A percentile compares a stretch with the other conserved stretches of the same genome.
Evolutionary conservation across 192 early-diverging fungal genomes (phyloP).

Genomic region (Entomortierella parvispora): DNA sequence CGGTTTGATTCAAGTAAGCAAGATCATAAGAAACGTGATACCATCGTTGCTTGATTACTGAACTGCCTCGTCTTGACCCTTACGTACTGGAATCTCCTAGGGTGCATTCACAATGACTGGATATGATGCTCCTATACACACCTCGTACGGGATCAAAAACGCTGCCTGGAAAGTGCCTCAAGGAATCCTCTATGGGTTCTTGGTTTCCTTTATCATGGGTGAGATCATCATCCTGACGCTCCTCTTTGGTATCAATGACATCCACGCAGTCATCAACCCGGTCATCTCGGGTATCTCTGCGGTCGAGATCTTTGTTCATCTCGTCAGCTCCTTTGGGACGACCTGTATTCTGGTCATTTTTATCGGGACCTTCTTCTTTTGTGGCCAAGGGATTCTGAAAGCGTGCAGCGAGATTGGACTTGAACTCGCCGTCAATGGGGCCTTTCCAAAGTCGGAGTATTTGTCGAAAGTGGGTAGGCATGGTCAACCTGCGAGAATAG

Average conservation of each 20-base stretch:
- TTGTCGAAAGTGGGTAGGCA: constrained; percentile 2
- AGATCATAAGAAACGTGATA: neutral
- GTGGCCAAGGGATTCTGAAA: constrained; percentile 33
- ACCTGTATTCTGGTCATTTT: constrained; percentile 24
- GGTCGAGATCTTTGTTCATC: constrained; percentile 27
- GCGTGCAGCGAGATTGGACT: constrained; percentile 29
- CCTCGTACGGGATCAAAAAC: constrained; percentile 24
- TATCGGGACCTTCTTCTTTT: constrained; percentile 39
- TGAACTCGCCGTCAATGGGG: constrained; percentile 23
- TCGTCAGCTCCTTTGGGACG: constrained; percentile 16
- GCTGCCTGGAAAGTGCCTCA: constrained; percentile 23
- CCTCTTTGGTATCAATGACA: constrained; percentile 23
- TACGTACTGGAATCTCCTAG: neutral
- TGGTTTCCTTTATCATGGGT: constrained; percentile 25
- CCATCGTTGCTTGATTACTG: neutral
- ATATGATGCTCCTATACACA: constrained; percentile 45
- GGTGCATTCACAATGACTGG: constrained; percentile 34
- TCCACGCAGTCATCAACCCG: constrained; percentile 14
- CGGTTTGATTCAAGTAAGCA: constrained; percentile 31
- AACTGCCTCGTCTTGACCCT: neutral
- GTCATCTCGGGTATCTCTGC: constrained; percentile 13
- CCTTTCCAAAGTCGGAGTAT: constrained; percentile 31
- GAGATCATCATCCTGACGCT: constrained; percentile 23
- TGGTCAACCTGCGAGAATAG: constrained; percentile 33
- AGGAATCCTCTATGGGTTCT: constrained; percentile 23